Evolutionary conservation across 495 filamentous ascomycete genomes (phyloP), one percentile per base, ranked within the genome.

Genomic region (Talaromyces wortmannii): DNA sequence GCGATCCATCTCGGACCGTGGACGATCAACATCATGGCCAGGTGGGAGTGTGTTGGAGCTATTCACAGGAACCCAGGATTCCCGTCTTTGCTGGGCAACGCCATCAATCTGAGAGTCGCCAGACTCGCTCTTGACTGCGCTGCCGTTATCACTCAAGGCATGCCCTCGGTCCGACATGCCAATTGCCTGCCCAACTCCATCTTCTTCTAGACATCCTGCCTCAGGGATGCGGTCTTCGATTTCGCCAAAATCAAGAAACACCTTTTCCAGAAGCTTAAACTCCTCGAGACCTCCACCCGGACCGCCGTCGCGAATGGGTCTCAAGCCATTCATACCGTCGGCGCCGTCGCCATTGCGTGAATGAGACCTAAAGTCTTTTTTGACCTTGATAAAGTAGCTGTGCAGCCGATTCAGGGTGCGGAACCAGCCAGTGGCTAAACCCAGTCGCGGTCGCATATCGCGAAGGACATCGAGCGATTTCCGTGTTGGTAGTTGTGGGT

Each of bases 381-480:
- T 85, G 53, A 85, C 83, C 16, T 70, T 78, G 16, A 76, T 69
- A 61, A 87, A 90, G 67, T 88, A 92, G 17, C 69, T 71, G 59
- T 87, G 78, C 70, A 90, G 82, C 11, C 83, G 78, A 46, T 79
- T 73, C 47, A 92, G 73, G n/a, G 86, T 85, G 30, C 68, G 72
- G 59, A 85, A 83, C 73, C 88, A 92, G 3, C 83, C 87, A 18
- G 79, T 74, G 0, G 86, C 87, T 83, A 91, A 88, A 53, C 78
- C 80, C 53, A 90, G 73, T 57, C 82, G 82, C 7, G 74, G 71
- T 0, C 84, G 78, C 82, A 91, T 87, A 50, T 84, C 79, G 6
- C 74, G 74, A 15, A 84, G 66, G 13, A 83, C 70, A 56, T 82
- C 77, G 12, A 83, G 62, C 13, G 74, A 72, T 57, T 78, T 80